Conservation (phyloP, 164 flowering plant species). For the Berberis thunbergii region DNA sequence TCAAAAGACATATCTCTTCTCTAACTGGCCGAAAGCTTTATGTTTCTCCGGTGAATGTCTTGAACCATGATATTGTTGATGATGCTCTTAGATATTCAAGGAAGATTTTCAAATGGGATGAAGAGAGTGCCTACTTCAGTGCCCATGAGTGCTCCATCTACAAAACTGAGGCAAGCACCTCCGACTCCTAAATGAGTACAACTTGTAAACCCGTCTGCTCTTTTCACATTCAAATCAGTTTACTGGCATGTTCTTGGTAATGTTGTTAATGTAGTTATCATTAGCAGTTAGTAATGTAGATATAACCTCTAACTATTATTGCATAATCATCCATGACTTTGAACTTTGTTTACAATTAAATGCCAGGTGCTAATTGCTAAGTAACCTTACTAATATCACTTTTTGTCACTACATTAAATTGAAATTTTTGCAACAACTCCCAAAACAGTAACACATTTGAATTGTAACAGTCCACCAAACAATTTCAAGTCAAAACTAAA, state of each 20-base stretch:
- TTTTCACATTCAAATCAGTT: background rate
- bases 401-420: no score
- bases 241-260: background rate
- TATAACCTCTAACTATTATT: no score
- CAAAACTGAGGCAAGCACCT: slow-evolving; percentile 69
- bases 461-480: no score
- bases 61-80: slow-evolving; percentile 65
- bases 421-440: no score
- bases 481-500: no score
- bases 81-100: slow-evolving; percentile 59
- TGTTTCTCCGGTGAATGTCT: slow-evolving; percentile 53
- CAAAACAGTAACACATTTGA: no score
- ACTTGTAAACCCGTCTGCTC: slow-evolving; percentile 5
- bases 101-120: slow-evolving; percentile 90
- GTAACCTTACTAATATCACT: no score
- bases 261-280: background rate
- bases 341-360: no score
- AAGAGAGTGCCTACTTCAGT: slow-evolving; percentile 53
- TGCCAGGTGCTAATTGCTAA: no score
- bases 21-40: slow-evolving; percentile 71
- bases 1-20: slow-evolving; percentile 64
- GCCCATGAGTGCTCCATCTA: slow-evolving; percentile 52
- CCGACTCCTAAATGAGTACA: slow-evolving; percentile 19
- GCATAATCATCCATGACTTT: no score
- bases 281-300: no score